phyloP scores from a whole-genome alignment of 1,139 yeast genomes.

The Taphrina flavorubra region DNA sequence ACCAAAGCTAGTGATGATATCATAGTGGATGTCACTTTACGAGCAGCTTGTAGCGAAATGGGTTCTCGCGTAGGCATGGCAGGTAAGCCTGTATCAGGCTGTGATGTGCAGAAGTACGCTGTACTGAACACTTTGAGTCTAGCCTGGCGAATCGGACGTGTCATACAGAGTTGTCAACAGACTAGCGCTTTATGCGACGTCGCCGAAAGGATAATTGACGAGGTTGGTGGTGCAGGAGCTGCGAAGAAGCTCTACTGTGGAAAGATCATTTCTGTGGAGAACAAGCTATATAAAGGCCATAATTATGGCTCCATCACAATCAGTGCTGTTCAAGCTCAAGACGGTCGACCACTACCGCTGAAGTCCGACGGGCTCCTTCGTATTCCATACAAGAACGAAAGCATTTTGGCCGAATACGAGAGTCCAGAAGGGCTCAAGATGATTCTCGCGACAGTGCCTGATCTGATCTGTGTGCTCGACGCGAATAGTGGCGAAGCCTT shows the following conservation, averaged over 20 bases:
- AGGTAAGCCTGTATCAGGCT: conserved; percentile 52
- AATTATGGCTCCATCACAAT: conserved; percentile 58
- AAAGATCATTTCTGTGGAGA: conserved; percentile 57
- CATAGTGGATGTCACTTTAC: conserved; percentile 53
- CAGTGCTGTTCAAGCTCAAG: conserved; percentile 49
- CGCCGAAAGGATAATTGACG: conserved; percentile 54
- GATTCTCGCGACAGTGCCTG: conserved; percentile 57
- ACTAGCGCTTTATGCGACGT: conserved; percentile 53
- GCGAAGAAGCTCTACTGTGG: conserved; percentile 56
- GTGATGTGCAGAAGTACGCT: conserved; percentile 46
- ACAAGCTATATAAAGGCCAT: conserved; percentile 56
- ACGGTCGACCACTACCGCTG: conserved; percentile 41
- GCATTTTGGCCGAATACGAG: conserved; percentile 51
- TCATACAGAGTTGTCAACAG: conserved; percentile 54
- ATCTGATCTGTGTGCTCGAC: conserved; percentile 57
- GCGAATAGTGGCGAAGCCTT: conserved; percentile 57
- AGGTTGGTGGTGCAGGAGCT: conserved; percentile 53
- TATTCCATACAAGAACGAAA: conserved; percentile 60
- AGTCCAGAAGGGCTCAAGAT: conserved; percentile 47
- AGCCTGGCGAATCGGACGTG: conserved; percentile 60
- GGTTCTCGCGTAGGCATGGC: conserved; percentile 56
- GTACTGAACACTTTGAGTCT: conserved; percentile 51
- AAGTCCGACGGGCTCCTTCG: conserved; percentile 46
- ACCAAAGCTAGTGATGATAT: conserved; percentile 53
- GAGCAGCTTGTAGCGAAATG: conserved; percentile 56